Evolutionary conservation across 805 yeast genomes (phyloP), one percentile per base, ranked within the genome.

Genomic region (Yarrowia osloensis): DNA sequence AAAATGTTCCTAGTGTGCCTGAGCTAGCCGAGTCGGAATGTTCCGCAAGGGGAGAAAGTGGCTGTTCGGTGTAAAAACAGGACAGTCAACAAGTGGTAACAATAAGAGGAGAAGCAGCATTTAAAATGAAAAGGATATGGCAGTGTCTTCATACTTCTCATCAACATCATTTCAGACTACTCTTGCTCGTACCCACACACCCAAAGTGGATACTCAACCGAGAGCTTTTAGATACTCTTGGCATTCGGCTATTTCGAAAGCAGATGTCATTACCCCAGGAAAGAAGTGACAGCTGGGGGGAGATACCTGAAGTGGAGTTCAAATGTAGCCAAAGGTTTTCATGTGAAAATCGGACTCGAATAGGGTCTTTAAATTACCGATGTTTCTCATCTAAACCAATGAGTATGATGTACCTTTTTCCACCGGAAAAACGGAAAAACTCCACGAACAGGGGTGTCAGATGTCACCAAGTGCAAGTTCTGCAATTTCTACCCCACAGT

Each of bases 381-480:
- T n/a, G n/a, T n/a, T n/a, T n/a, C n/a, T n/a, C n/a, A n/a, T n/a
- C n/a, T n/a, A n/a, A n/a, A n/a, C n/a, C n/a, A n/a, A n/a, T n/a
- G n/a, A n/a, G n/a, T n/a, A n/a, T n/a, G n/a, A n/a, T n/a, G 29
- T 28, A 28, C 29, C 37, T 17, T n/a, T 8, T 2, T 37, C 21
- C 21, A n/a, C n/a, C 52, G 52, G 52, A 47, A 47, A 47, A 47
- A 47, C 52, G 52, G 52, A 47, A 13, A 9, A 47, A 28, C 22
- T 8, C 5, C 21, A 7, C 9, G 13, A 13, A 46, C 50, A 46
- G 31, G 33, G 50, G 21, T 47, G 35, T 17, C 49, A 44, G 19
- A 24, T 6, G 49, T 42, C 19, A 15, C 35, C 35, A 33, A 33
- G 15, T 12, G 17, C 8, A 8, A 28, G 31, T 28, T 8, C 4